These are phyloP conservation scores for Colletotrichum sp. DNA, from an alignment of 2,329 filamentous ascomycete genomes.

Conservation along the genomic window DNA sequence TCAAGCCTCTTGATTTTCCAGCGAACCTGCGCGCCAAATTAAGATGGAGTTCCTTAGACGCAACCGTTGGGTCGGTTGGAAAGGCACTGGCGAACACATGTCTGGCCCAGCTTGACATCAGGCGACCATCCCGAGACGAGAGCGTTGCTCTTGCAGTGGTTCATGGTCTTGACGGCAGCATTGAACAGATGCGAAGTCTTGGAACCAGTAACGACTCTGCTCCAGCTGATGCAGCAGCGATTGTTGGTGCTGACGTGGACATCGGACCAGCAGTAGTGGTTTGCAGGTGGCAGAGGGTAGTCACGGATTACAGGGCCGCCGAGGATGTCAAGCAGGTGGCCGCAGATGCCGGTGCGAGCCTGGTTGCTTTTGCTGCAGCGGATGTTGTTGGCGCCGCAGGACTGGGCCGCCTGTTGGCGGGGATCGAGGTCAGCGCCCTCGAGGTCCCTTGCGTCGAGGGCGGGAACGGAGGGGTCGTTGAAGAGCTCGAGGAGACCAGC, in stretches of 20 bases:
- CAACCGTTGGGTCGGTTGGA: not conserved
- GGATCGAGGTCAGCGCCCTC: accelerated
- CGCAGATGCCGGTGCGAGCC: not conserved
- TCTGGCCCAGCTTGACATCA: accelerated
- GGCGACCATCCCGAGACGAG: not conserved
- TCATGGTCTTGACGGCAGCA: not conserved
- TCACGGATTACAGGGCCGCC: too few species aligned
- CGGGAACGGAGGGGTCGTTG: not conserved
- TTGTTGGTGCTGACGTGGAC: not conserved
- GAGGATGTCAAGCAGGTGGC: not conserved
- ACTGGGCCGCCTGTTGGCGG: too few species aligned
- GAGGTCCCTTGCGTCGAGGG: not conserved
- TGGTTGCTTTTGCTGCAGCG: accelerated
- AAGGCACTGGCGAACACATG: not conserved
- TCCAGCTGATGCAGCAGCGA: not conserved
- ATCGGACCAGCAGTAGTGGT: not conserved
- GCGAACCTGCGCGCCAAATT: not conserved
- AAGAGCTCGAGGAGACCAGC: not conserved
- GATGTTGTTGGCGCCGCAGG: not conserved
- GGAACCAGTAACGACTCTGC: accelerated
- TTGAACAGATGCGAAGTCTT: not conserved
- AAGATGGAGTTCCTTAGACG: too few species aligned
- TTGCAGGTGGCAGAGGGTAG: not conserved
- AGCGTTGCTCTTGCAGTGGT: not conserved
- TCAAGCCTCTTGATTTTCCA: conserved; percentile 46